Evolutionary conservation across 306 rosid species (phyloP), one percentile per base, ranked within the genome.

Genomic region (Malus orientalis): DNA sequence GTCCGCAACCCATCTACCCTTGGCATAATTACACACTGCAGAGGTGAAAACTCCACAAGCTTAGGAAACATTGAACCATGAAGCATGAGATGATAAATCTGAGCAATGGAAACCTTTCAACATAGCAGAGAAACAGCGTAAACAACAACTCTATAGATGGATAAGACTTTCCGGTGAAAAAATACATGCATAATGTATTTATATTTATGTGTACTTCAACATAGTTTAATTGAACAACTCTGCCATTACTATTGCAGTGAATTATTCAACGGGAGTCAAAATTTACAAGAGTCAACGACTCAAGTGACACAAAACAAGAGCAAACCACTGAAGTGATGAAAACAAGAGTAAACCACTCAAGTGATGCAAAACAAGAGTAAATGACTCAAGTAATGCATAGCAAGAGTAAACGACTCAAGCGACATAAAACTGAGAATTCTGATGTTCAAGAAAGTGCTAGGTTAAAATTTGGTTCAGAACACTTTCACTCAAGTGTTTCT

Each of bases 1-100:
- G 80, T 92, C 97, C 70, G 88, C 88, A 76, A 90, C 85, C 97
- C 99, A 95, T 81, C 86, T 88, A 79, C 99, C 99, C 80, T 87
- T 88, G 78, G 96, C 98, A 79, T 89, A 91, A 85, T 91, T 81
- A 84, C 99, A 95, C 63, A 22, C 97, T 95, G 89, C 77, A 88
- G 38, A 82, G 30, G 72, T 70, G 49, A 79, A 81, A 78, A 70
- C 70, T 74, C 81, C 72, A 75, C 66, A 74, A 63, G 12, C 62
- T 76, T 76, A 77, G 76, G 54, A n/a, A 70, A 32, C 40, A 61
- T 44, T 70, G 65, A 62, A 62, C 62, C 38, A 23, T 16, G 36
- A 14, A 76, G 42, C 15, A 47, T 15, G 30, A 55, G 62, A 63
- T 12, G 63, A 70, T 61, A 70, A 63, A 49, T 62, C 32, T 18